Base-by-base conservation (phyloP, 169 alveolate species). In the Plasmodium sp. region DNA sequence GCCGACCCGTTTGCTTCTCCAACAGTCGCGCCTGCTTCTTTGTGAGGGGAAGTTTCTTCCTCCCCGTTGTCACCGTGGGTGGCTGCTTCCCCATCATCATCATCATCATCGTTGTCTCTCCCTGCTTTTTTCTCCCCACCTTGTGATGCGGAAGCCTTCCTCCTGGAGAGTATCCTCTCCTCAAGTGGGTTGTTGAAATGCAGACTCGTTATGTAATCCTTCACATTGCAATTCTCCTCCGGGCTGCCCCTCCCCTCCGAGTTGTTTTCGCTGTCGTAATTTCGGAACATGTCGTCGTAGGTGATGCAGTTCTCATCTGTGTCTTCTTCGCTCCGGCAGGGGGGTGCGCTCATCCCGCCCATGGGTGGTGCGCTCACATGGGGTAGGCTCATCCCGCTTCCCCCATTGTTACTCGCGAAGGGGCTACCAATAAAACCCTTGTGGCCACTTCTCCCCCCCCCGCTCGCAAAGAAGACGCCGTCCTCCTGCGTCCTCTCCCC, bases 201-300 rank as follows among this genome's bases (percentile, higher is more conserved):
- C 7, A 86, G 56, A 18, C 67, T 74, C 6, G 86, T 86, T 34
- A 75, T 77, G 48, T 34, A 75, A 5, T 86, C 86, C 36, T 86
- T 86, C 5, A 75, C 93, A 31, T 86, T 86, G 48, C 16, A 48
- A 51, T 6, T 77, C 6, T 51, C 62, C 1, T 56, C 77, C 7
- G 4, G 9, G 18, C 36, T 18, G 45, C 7, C 36, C 9, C 67
- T 75, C 5, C 71, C 72, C 18, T 18, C 43, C 9, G 83, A 84
- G n/a, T 86, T 72, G 5, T 7, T n/a, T 0, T 86, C 93, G 43
- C 81, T 75, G 6, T 77, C 74, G 67, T 56, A 54, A 43, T 62
- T 58, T 45, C 71, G 51, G 34, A 86, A 86, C 85, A 86, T 75
- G 10, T 86, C 82, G 39, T 86, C 86, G 39, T 86, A 75, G 2